These are phyloP conservation scores for Tolypocladium ovalisporum DNA, from an alignment of 2,329 filamentous ascomycete species.

Conservation along the genomic window DNA sequence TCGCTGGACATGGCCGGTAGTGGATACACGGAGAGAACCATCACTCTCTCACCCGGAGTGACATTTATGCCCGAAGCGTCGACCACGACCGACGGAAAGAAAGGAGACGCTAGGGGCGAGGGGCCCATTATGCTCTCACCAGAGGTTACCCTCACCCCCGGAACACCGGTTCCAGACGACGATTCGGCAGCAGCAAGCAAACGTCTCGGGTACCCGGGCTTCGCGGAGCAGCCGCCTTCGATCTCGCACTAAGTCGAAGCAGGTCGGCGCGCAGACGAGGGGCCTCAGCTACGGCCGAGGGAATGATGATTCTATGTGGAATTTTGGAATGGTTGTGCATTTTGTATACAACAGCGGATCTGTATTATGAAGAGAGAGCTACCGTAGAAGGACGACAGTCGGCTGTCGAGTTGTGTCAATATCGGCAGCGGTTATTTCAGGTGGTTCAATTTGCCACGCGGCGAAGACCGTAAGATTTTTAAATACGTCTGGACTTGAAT, in stretches of 20 bases:
- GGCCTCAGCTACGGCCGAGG: too few species aligned
- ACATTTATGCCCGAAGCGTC: conserved; percentile 28
- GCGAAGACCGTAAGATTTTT: not conserved
- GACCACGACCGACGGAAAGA: not conserved
- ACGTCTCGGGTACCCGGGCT: conserved; percentile 28
- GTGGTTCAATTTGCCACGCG: not conserved
- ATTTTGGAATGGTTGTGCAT: not conserved
- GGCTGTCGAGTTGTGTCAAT: not conserved
- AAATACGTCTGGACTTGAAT: not conserved
- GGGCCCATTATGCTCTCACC: conserved; percentile 17
- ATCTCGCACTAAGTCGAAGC: conserved; percentile 23
- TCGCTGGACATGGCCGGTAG: not conserved
- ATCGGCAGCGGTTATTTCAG: not conserved
- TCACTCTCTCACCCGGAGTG: conserved; percentile 3
- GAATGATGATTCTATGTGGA: not conserved
- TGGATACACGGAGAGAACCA: not conserved
- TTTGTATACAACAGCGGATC: conserved; percentile 1
- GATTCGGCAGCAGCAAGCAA: conserved; percentile 27
- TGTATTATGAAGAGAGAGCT: not conserved
- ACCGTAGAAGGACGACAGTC: not conserved
- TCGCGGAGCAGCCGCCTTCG: conserved; percentile 21
- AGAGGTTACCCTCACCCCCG: conserved; percentile 36
- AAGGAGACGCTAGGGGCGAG: not conserved
- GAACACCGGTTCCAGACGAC: conserved; percentile 29
- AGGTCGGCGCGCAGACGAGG: too few species aligned